A percentile compares a stretch with the other conserved stretches of the same genome.
Conservation (phyloP, 306 rosid genomes). For the Quercus wislizeni region DNA sequence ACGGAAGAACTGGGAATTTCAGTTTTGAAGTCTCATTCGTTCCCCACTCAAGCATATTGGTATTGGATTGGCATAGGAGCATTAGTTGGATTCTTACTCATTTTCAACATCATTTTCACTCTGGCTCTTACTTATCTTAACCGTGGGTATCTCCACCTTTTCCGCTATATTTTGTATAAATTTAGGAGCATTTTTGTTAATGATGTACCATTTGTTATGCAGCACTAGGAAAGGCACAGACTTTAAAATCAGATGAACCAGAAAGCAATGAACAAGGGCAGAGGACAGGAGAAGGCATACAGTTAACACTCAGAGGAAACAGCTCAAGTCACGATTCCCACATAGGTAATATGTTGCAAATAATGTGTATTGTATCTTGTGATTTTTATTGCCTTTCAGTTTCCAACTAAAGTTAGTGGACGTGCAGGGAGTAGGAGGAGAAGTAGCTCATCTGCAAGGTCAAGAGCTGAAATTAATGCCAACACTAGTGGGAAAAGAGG, state of each 20-base stretch:
- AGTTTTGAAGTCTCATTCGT: constrained; percentile 21
- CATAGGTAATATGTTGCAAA: no score
- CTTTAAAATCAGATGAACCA: background rate
- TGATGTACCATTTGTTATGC: background rate
- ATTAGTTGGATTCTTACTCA: constrained; percentile 22
- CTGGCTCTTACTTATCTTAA: constrained; percentile 32
- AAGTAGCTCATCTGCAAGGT: no score
- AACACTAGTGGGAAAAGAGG: no score
- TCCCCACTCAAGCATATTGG: constrained; percentile 43
- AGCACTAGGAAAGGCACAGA: background rate
- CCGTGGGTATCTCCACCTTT: constrained; percentile 31
- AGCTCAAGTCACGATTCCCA: no score
- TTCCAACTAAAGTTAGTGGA: no score
- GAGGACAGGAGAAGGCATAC: background rate
- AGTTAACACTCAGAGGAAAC: background rate
- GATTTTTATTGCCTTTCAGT: no score
- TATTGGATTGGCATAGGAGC: constrained; percentile 54
- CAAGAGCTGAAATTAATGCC: no score
- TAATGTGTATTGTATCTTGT: no score
- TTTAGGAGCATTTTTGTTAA: background rate
- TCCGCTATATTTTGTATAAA: background rate
- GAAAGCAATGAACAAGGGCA: background rate
- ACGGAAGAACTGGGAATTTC: constrained; percentile 9
- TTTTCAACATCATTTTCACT: constrained; percentile 23
- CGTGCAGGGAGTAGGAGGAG: no score